These are phyloP conservation scores for Fraxinus floribunda DNA, from an alignment of 305 asterid genomes.

Conservation along the genomic window DNA sequence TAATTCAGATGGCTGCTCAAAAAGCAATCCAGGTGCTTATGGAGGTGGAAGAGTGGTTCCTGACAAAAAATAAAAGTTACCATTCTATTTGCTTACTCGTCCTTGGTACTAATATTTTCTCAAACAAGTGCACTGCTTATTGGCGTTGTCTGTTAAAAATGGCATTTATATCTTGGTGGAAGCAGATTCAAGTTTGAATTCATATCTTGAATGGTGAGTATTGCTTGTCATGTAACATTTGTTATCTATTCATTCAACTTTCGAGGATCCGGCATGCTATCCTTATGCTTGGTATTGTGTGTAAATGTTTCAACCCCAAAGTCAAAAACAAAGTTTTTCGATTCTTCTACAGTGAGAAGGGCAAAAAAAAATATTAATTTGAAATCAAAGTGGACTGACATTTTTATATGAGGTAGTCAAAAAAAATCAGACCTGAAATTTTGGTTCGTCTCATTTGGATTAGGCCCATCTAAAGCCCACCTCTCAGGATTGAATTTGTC, in stretches of 20 bases:
- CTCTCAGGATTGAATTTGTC: slow-evolving; percentile 89
- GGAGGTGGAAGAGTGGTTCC: not conserved
- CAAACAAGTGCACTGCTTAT: not conserved
- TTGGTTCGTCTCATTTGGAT: slow-evolving; percentile 94
- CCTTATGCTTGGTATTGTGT: not conserved
- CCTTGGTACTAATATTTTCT: not conserved
- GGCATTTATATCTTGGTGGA: not conserved
- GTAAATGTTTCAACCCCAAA: not conserved
- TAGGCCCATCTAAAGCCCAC: slow-evolving; percentile 97
- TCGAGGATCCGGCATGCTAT: not conserved
- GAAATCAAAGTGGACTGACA: not conserved
- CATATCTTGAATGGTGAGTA: not conserved
- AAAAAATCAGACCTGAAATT: slow-evolving; percentile 66
- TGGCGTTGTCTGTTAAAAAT: not conserved
- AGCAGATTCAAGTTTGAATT: not conserved
- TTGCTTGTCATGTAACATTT: not conserved
- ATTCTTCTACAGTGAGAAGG: not conserved
- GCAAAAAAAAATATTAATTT: not conserved
- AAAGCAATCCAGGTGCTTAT: not conserved
- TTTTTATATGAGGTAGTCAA: not conserved
- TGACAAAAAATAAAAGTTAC: not conserved
- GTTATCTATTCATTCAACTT: not conserved
- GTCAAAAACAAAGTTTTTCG: not conserved
- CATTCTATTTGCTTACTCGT: not conserved
- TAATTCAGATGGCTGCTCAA: not conserved